phyloP scores from a whole-genome alignment of 371 early-diverging fungal genomes.

The Polyrhizophydium stewartii region DNA sequence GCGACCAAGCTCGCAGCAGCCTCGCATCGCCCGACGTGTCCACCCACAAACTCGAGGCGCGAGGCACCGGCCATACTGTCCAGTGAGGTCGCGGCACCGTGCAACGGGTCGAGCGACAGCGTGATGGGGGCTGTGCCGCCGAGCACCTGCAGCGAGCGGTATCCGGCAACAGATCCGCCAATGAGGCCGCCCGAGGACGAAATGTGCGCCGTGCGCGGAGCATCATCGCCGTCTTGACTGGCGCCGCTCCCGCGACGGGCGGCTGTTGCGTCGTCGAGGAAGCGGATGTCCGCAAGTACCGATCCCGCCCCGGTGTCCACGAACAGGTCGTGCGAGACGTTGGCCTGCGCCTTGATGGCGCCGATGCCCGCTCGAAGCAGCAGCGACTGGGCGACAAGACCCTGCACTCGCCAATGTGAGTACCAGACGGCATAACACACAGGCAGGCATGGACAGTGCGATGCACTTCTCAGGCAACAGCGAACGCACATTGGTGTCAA shows the following conservation, averaged over 20 bases:
- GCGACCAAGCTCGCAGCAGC: neutral
- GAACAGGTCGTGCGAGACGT: neutral
- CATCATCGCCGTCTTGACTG: too few species aligned
- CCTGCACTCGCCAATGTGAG: neutral
- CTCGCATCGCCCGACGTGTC: neutral
- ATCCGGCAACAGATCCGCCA: neutral
- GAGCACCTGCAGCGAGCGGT: neutral
- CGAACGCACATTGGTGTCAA: neutral
- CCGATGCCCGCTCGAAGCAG: neutral
- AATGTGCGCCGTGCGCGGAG: neutral
- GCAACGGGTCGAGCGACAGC: neutral
- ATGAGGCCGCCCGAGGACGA: neutral
- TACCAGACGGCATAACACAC: too few species aligned
- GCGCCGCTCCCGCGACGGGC: too few species aligned
- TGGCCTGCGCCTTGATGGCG: neutral
- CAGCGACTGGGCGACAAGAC: neutral
- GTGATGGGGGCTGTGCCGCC: neutral
- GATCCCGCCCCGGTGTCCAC: neutral
- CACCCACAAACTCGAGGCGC: constrained; percentile 1
- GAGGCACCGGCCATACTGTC: too few species aligned
- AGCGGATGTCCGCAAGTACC: neutral
- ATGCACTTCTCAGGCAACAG: too few species aligned
- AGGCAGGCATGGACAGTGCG: too few species aligned
- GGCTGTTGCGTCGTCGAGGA: neutral
- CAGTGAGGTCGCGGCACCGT: neutral